Evolutionary conservation across 176 grass and related monocot genomes (phyloP), one percentile per base, ranked within the genome.

Genomic region (Eremochloa ophiuroides): DNA sequence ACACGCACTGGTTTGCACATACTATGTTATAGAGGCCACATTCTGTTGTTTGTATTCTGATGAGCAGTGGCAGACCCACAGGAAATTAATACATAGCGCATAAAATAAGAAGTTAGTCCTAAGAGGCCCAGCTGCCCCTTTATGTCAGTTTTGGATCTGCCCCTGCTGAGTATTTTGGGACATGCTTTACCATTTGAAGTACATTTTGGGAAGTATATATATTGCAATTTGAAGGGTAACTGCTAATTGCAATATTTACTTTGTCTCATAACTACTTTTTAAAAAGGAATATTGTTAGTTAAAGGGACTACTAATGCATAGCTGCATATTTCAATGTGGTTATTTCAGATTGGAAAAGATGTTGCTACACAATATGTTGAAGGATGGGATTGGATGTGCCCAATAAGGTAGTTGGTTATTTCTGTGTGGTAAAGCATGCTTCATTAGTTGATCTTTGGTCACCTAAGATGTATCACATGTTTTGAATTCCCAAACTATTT

Each of bases 311-410:
- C 38, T 62, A 51, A 63, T 77, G 40, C 33, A 81, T 83, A 41
- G 23, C 46, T 38, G 22, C 39, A 77, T 5, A 58, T 82, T 76
- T 84, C 42, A 27, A 38, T 82, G 50, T 76, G 69, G 34, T 69
- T 58, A 47, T 81, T 77, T 80, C 88, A 98, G 95, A 98, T 98
- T 64, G 95, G 95, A 70, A 89, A 98, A 86, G 95, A 98, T 87
- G 92, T 98, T 69, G 88, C 95, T 58, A 61, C 92, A 10, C 95
- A 98, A 65, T 98, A 98, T 91, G 95, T 98, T 85, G 92, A 98
- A 95, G 95, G 95, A 85, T 95, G 95, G 95, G 95, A 98, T 76
- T 98, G 95, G 95, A 98, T 98, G 46, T 89, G 90, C 43, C 95
- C 95, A 80, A 95, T 98, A 88, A 95, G 92, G 95, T 98, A 82